Base-by-base conservation (phyloP, 2,329 filamentous ascomycete genomes). In the Ceratocystis colombiana region DNA sequence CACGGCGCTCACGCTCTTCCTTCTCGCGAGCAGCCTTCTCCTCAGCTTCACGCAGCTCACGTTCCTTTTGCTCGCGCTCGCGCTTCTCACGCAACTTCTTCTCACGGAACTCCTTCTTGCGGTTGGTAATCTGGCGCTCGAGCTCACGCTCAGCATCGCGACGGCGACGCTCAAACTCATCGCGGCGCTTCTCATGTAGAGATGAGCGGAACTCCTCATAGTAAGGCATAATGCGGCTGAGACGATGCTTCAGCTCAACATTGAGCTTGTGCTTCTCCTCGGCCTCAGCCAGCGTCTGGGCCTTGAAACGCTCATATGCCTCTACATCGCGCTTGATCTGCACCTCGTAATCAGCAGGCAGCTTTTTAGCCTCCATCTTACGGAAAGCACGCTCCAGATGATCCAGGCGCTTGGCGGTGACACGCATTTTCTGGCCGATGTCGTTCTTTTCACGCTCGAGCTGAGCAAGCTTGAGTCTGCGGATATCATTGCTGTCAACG, bases 371-470 rank as follows among this genome's bases (percentile, higher is more conserved):
- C 77, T 99, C 94, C 78, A 97, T 94, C 76, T 93, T 90, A 73
- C 94, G 88, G 83, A 95, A 95, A 46, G 94, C 94, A 79, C 94
- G 89, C 80, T 99, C 94, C 72, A 99, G 80, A 78, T 99, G 93
- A 74, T 99, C 94, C 72, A 96, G 89, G 70, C 94, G 88, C 84
- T 96, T 97, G 75, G 88, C 90, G 68, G 92, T 95, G 72, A 96
- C 85, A 72, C 91, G 88, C 64, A 97, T 84, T 75, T 89, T 90
- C 78, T 96, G 91, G 70, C 89, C 90, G 71, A 96, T 86, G 73
- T 94, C 91, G 73, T 93, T 96, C 87, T 97, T 99, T 81, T 97
- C 94, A 72, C 93, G 92, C 79, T 97, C 94, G 10, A 99, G 84
- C 77, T 96, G 93, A 68, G 90, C 88, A 67, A 99, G 84, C 82